Conservation (phyloP, 345 rosid genomes). For the Brassica carinata region DNA sequence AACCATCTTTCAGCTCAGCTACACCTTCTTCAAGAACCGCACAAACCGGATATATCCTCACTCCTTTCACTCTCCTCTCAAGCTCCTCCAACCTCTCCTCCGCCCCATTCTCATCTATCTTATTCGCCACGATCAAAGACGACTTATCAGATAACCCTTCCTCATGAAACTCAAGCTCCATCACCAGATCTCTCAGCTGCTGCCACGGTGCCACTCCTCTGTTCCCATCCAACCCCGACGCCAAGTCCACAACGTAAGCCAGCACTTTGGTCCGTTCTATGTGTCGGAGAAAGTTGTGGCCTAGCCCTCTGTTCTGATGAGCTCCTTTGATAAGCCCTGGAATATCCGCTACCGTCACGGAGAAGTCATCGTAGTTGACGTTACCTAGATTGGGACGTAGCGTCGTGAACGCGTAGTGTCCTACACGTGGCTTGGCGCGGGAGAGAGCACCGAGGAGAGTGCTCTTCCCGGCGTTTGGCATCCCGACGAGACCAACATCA, state of each 20-base stretch:
- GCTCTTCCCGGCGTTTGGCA: slow-evolving; percentile 97
- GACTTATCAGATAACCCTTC: slow-evolving; percentile 77
- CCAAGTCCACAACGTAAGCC: slow-evolving; percentile 88
- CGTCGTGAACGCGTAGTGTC: slow-evolving; percentile 89
- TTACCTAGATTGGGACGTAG: slow-evolving; percentile 88
- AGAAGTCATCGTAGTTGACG: slow-evolving; percentile 69
- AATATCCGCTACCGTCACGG: slow-evolving; percentile 89
- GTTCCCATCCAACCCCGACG: slow-evolving; percentile 68
- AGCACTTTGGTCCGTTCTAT: slow-evolving; percentile 89
- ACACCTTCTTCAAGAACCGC: slow-evolving; percentile 92
- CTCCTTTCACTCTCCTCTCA: slow-evolving; percentile 62
- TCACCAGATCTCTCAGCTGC: slow-evolving; percentile 69
- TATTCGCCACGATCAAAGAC: slow-evolving; percentile 85
- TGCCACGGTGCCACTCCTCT: slow-evolving; percentile 84
- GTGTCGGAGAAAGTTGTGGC: slow-evolving; percentile 89
- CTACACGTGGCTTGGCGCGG: slow-evolving; percentile 77
- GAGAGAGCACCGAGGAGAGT: slow-evolving; percentile 90
- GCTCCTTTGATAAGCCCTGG: slow-evolving; percentile 96
- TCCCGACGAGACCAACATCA: slow-evolving; percentile 92
- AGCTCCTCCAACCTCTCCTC: slow-evolving; percentile 64
- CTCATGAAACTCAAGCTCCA: slow-evolving; percentile 88
- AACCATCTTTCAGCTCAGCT: slow-evolving; percentile 78
- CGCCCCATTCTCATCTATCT: slow-evolving; percentile 83
- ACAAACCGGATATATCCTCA: slow-evolving; percentile 69
- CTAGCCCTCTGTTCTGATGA: slow-evolving; percentile 81